phyloP scores from a whole-genome alignment of 1,284 basidiomycete genomes.

The Neonothopanus nambi region DNA sequence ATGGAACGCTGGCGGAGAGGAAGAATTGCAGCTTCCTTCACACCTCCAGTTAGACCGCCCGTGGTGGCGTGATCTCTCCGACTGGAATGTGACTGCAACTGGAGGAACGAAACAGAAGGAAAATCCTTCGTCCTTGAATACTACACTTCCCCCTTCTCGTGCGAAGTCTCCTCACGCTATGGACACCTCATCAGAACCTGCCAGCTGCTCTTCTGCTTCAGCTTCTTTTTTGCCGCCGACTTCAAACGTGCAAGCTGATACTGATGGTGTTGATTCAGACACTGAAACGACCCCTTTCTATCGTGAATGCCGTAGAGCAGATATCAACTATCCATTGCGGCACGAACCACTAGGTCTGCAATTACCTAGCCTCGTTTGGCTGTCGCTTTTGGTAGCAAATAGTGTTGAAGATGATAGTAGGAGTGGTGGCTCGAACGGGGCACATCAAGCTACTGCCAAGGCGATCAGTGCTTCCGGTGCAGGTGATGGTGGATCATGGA shows the following conservation, averaged over 20 bases:
- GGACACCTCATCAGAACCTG: too few species aligned
- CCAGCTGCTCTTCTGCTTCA: background rate
- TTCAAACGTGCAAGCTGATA: background rate
- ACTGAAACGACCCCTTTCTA: constrained; percentile 1
- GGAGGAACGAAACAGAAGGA: too few species aligned
- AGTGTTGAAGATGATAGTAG: constrained; percentile 23
- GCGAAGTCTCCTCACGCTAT: too few species aligned
- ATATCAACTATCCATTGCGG: background rate
- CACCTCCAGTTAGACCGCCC: constrained; percentile 4
- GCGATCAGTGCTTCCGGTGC: too few species aligned
- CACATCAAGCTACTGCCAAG: too few species aligned
- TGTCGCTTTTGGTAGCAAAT: constrained; percentile 20
- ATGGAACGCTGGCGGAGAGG: constrained; percentile 12
- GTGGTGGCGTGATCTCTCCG: constrained; percentile 8
- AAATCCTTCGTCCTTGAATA: background rate
- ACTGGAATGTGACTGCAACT: background rate
- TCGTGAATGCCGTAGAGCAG: background rate
- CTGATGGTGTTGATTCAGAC: background rate
- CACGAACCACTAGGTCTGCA: background rate
- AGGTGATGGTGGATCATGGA: constrained; percentile 20
- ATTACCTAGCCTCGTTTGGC: constrained; percentile 21
- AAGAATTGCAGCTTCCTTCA: background rate
- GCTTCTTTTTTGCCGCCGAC: background rate
- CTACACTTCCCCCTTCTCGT: too few species aligned
- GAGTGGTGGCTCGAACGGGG: too few species aligned